A percentile compares a stretch with the other conserved stretches of the same genome.
Conservation (phyloP, 2,329 filamentous ascomycete genomes). For the Bipolaris cookei region DNA sequence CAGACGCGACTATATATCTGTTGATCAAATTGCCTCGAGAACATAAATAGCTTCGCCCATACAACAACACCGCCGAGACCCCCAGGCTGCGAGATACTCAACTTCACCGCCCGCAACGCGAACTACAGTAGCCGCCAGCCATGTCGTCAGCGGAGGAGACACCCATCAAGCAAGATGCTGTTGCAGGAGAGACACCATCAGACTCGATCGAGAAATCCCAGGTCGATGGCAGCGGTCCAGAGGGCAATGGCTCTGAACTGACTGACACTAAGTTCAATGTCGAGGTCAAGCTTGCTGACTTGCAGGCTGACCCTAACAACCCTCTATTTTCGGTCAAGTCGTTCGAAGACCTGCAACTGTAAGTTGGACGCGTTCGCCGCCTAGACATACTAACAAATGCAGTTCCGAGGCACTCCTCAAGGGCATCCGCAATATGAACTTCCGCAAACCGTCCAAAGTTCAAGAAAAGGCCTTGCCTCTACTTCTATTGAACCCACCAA, state of each 20-base stretch:
- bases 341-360: constrained; percentile 89
- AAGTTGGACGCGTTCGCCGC: constrained; percentile 48
- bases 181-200: constrained; percentile 20
- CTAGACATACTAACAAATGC: constrained; percentile 18
- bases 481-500: constrained; percentile 82
- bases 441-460: constrained; percentile 95
- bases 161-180: constrained; percentile 13
- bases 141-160: constrained; percentile 27
- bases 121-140: constrained; percentile 5
- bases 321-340: constrained; percentile 83
- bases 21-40: neutral
- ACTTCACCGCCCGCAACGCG: constrained; percentile 3
- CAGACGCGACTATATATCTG: neutral
- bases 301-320: constrained; percentile 84
- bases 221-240: constrained; percentile 56
- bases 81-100: neutral
- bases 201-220: constrained; percentile 38
- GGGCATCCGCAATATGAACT: constrained; percentile 82
- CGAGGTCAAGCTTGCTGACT: constrained; percentile 87
- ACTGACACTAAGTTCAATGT: constrained; percentile 84
- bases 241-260: constrained; percentile 52
- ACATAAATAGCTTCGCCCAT: neutral
- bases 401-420: constrained; percentile 55
- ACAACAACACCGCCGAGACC: neutral
- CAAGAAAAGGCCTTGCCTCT: constrained; percentile 93